Percentiles rank a stretch among this genome's conserved stretches.
Conservation (phyloP, 2,329 filamentous ascomycete genomes). For the Colletotrichum sp. region DNA sequence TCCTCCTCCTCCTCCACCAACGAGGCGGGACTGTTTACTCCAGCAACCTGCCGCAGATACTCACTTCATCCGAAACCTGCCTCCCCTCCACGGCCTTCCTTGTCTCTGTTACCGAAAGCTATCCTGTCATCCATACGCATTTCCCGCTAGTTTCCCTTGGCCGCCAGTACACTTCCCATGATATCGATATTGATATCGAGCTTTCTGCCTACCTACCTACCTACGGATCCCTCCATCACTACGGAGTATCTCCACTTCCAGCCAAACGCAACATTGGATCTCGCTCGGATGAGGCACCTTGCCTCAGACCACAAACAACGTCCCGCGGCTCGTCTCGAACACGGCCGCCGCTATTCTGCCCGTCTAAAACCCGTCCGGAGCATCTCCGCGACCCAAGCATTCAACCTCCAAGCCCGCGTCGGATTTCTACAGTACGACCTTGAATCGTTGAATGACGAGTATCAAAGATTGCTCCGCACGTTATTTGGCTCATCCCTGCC, state of each 20-base stretch:
- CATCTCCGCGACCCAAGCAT: neutral
- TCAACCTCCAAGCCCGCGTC: neutral
- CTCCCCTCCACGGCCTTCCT: neutral
- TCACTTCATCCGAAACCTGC: neutral
- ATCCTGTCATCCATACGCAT: slow-evolving; percentile 13
- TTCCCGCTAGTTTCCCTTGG: neutral
- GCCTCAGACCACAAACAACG: neutral
- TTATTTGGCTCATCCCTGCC: neutral
- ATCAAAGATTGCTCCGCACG: neutral
- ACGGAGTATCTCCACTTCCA: neutral
- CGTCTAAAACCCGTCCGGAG: neutral
- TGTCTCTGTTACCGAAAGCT: slow-evolving; percentile 13
- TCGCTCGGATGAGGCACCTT: neutral
- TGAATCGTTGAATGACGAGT: neutral
- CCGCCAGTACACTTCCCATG: neutral
- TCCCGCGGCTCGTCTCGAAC: neutral
- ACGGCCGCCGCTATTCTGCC: neutral
- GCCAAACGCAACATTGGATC: neutral
- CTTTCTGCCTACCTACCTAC: neutral
- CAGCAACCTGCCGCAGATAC: slow-evolving; percentile 1
- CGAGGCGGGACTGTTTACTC: neutral
- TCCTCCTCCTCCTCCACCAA: neutral
- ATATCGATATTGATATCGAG: neutral
- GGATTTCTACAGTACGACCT: neutral
- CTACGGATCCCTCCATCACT: neutral